These are phyloP conservation scores for Henckelia pumila DNA, from an alignment of 257 asterid genomes.

Conservation along the genomic window DNA sequence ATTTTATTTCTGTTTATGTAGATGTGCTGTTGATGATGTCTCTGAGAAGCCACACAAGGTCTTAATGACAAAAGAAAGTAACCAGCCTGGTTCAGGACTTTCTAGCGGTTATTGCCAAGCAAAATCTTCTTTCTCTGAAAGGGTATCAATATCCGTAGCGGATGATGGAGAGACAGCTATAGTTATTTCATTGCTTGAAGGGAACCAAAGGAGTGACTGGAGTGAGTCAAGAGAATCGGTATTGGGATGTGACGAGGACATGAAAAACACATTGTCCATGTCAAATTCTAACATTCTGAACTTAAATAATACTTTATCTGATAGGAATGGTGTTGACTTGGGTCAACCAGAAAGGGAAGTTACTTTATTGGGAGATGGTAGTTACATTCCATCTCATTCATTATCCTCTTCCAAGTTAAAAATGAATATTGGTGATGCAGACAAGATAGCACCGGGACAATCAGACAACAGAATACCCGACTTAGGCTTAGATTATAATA, in stretches of 20 bases:
- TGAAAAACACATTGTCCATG: conserved; percentile 32
- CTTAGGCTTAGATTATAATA: conserved; percentile 49
- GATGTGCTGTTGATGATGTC: conserved; percentile 51
- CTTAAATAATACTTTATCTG: conserved; percentile 31
- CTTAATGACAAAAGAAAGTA: conserved; percentile 30
- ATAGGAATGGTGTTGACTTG: conserved; percentile 27
- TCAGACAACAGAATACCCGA: conserved; percentile 29
- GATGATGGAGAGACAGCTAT: conserved; percentile 92
- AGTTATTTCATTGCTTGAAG: conserved; percentile 62
- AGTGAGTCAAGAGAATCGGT: conserved; percentile 38
- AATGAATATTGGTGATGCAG: conserved; percentile 35
- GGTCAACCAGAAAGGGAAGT: conserved; percentile 36
- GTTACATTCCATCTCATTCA: conserved; percentile 30
- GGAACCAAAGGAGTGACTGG: conserved; percentile 42
- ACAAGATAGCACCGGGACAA: conserved; percentile 25
- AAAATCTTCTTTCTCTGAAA: conserved; percentile 63
- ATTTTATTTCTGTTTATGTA: conserved; percentile 44
- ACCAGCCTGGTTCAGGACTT: conserved; percentile 39
- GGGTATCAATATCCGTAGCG: conserved; percentile 76
- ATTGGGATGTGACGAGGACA: conserved; percentile 28
- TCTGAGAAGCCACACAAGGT: conserved; percentile 35
- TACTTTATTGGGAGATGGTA: conserved; percentile 34
- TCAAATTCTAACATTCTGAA: conserved; percentile 33
- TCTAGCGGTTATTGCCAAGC: conserved; percentile 32
- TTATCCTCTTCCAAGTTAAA: conserved; percentile 31